Conservation (phyloP, 139 green algal genomes). For the Coccomyxa sp. region DNA sequence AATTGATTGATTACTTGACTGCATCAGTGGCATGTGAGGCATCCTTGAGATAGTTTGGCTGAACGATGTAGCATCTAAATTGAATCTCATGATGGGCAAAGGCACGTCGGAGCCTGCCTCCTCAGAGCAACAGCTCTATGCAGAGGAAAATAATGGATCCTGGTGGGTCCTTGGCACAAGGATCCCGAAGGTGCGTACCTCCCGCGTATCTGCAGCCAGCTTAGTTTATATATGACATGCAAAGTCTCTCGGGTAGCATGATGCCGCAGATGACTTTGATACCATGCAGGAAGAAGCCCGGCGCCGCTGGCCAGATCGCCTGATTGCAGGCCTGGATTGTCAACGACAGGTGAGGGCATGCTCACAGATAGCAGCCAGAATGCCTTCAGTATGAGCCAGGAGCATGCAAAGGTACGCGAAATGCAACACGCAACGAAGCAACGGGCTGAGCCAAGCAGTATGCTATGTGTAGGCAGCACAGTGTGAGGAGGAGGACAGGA, state of each 20-base stretch:
- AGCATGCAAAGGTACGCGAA: background rate
- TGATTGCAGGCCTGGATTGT: background rate
- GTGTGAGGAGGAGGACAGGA: background rate
- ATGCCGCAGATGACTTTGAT: background rate
- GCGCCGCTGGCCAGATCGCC: background rate
- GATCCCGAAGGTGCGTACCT: background rate
- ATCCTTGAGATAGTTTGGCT: too few relatives aligned
- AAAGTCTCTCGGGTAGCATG: background rate
- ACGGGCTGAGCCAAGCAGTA: background rate
- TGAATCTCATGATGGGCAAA: too few relatives aligned
- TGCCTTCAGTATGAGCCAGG: too few relatives aligned
- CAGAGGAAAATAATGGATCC: background rate
- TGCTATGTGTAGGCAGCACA: background rate
- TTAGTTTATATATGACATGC: background rate
- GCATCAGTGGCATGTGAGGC: too few relatives aligned
- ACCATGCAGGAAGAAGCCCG: background rate
- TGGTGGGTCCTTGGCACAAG: background rate
- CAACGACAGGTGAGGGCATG: too few relatives aligned
- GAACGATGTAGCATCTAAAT: too few relatives aligned
- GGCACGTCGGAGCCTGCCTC: too few relatives aligned
- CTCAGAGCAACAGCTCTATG: too few relatives aligned
- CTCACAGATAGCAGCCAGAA: too few relatives aligned
- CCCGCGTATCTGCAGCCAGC: too few relatives aligned
- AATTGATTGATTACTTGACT: too few relatives aligned
- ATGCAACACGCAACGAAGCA: background rate